Conservation (phyloP, 768 basidiomycete species). For the Pleurotus cornucopiae region DNA sequence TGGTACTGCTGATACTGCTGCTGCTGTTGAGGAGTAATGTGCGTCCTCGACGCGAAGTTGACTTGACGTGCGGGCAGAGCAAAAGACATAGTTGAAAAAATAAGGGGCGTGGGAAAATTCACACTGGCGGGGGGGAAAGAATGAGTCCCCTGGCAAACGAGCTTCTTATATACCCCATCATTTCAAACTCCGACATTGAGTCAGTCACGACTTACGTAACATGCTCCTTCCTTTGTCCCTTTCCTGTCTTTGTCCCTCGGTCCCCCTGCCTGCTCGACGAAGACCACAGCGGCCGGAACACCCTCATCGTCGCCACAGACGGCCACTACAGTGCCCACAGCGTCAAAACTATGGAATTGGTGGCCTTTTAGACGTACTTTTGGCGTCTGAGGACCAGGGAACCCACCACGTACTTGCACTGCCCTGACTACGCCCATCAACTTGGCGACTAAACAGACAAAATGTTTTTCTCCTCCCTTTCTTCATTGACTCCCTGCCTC, state of each 20-base stretch:
- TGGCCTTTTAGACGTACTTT: not conserved
- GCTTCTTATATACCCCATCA: constrained; percentile 40
- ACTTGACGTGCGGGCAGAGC: constrained; percentile 76
- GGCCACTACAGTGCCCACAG: not conserved
- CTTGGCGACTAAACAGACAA: constrained; percentile 8
- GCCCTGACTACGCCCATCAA: constrained; percentile 6
- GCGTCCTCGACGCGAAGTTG: constrained; percentile 63
- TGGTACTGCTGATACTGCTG: constrained; percentile 34
- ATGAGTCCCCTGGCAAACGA: constrained; percentile 21
- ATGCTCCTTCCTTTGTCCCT: constrained; percentile 28
- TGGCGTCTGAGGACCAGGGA: not conserved
- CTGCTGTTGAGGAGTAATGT: constrained; percentile 35
- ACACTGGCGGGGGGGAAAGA: constrained; percentile 26
- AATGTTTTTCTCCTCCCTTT: constrained; percentile 2
- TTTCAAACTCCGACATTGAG: constrained; percentile 44
- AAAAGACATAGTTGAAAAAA: constrained; percentile 45
- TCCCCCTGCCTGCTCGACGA: not conserved
- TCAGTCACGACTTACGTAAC: constrained; percentile 41
- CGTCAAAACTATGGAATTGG: not conserved
- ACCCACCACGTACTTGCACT: not conserved
- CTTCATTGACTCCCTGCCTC: not conserved
- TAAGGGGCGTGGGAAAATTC: constrained; percentile 38
- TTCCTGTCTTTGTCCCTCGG: not conserved
- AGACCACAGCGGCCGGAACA: not conserved
- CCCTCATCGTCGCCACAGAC: not conserved